Conservation (phyloP, 2,329 filamentous ascomycete species). For the Trichoderma simmonsii region DNA sequence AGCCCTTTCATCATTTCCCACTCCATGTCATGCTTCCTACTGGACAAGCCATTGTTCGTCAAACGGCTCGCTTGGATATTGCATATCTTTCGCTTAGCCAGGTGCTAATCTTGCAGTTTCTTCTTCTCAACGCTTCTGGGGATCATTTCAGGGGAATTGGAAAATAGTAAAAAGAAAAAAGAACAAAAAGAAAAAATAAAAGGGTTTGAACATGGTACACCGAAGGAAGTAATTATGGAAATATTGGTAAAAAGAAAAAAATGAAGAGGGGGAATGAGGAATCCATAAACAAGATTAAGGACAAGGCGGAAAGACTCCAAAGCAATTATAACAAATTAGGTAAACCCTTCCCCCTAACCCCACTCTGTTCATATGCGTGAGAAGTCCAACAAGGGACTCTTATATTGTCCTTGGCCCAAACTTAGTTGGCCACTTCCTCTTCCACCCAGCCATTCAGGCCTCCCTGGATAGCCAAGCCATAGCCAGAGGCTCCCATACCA, state of each 20-base stretch:
- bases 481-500: slow-evolving; percentile 55
- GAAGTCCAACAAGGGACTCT: slow-evolving; percentile 22
- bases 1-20: background rate
- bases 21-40: background rate
- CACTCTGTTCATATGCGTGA: slow-evolving; percentile 17
- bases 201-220: slow-evolving; percentile 17
- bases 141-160: slow-evolving; percentile 2
- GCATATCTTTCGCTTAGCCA: background rate
- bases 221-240: slow-evolving; percentile 18
- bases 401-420: slow-evolving; percentile 22
- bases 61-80: slow-evolving; percentile 1
- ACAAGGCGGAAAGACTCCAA: slow-evolving; percentile 27
- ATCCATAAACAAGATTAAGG: slow-evolving; percentile 22
- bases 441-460: slow-evolving; percentile 66
- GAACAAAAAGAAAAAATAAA: background rate
- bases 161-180: background rate
- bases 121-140: slow-evolving; percentile 13
- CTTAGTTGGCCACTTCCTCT: slow-evolving; percentile 61
- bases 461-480: slow-evolving; percentile 61
- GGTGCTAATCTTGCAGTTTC: background rate
- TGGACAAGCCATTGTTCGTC: slow-evolving; percentile 6
- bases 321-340: slow-evolving; percentile 45
- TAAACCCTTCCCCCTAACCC: slow-evolving; percentile 29
- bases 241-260: slow-evolving; percentile 18
- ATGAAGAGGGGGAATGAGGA: slow-evolving; percentile 19